Evolutionary conservation across 2,329 filamentous ascomycete species (phyloP).

Genomic region (Diaporthe batatas): DNA sequence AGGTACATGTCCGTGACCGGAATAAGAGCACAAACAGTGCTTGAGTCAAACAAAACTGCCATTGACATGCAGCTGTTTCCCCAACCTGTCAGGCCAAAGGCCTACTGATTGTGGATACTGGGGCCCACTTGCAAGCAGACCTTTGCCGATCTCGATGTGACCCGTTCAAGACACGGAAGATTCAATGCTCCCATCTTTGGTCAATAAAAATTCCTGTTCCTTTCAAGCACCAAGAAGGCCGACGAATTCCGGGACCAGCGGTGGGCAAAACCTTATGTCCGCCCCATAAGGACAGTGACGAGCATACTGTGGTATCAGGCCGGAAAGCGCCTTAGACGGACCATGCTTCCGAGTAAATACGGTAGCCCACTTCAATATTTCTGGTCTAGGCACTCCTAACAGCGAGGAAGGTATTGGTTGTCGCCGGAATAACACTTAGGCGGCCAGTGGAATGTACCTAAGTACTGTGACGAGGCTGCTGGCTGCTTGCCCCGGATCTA

Average conservation of each 20-base stretch:
- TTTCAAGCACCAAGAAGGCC: slow-evolving; percentile 52
- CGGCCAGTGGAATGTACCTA: slow-evolving; percentile 51
- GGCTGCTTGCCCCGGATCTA: slow-evolving; percentile 60
- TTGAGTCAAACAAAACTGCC: not conserved
- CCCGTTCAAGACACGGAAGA: not conserved
- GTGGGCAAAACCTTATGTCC: slow-evolving; percentile 58
- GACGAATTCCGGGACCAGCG: slow-evolving; percentile 58
- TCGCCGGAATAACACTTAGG: slow-evolving; percentile 31
- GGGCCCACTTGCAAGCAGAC: not conserved
- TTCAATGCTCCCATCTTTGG: slow-evolving; percentile 38
- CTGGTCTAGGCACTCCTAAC: slow-evolving; percentile 51
- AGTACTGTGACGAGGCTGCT: slow-evolving; percentile 57
- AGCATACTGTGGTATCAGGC: slow-evolving; percentile 61
- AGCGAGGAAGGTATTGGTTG: no score
- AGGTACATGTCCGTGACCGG: slow-evolving; percentile 50
- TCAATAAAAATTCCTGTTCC: slow-evolving; percentile 47
- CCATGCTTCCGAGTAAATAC: no score
- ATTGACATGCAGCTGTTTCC: not conserved
- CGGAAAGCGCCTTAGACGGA: slow-evolving; percentile 57
- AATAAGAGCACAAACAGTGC: slow-evolving; percentile 4
- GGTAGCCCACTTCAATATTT: slow-evolving; percentile 55
- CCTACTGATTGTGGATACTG: not conserved
- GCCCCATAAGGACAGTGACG: slow-evolving; percentile 48
- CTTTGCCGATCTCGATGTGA: not conserved
- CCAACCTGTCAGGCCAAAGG: not conserved